These are phyloP conservation scores for Hymenoscyphus fraxineus DNA, from an alignment of 2,329 filamentous ascomycete species.

Conservation along the genomic window DNA sequence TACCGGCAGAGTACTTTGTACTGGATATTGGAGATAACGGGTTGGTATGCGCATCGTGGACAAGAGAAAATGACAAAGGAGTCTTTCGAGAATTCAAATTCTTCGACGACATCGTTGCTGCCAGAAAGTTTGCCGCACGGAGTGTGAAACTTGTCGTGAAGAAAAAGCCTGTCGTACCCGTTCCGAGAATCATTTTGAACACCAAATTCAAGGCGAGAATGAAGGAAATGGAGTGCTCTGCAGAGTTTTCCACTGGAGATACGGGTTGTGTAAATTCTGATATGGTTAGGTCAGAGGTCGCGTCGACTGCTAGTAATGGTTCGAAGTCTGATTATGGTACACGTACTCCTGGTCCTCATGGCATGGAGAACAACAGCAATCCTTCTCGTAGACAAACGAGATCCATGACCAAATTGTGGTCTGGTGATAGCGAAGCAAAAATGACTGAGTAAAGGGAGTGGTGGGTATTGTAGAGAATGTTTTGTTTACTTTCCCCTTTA, in stretches of 20 bases:
- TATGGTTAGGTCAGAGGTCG: neutral
- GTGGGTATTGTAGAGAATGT: too few relatives aligned
- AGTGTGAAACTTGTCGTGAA: neutral
- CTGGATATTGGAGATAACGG: neutral
- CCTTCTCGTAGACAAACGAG: too few relatives aligned
- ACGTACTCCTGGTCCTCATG: too few relatives aligned
- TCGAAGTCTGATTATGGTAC: too few relatives aligned
- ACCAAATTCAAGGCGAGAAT: neutral
- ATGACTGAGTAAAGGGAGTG: too few relatives aligned
- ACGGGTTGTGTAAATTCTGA: neutral
- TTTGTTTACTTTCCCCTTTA: too few relatives aligned
- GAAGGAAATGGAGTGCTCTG: neutral
- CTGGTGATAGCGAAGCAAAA: too few relatives aligned
- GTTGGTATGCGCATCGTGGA: neutral
- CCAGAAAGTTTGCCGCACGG: neutral
- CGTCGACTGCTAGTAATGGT: neutral
- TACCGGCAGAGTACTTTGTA: neutral
- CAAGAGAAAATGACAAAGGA: neutral
- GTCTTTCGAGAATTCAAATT: neutral
- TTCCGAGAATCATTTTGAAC: neutral
- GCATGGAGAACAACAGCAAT: too few relatives aligned
- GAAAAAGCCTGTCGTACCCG: neutral
- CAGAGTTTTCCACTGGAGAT: neutral
- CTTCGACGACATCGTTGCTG: neutral
- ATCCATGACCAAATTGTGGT: too few relatives aligned